Evolutionary conservation across 2,329 filamentous ascomycete genomes (phyloP), one percentile per base, ranked within the genome.

Genomic region (Juglanconis sp.): DNA sequence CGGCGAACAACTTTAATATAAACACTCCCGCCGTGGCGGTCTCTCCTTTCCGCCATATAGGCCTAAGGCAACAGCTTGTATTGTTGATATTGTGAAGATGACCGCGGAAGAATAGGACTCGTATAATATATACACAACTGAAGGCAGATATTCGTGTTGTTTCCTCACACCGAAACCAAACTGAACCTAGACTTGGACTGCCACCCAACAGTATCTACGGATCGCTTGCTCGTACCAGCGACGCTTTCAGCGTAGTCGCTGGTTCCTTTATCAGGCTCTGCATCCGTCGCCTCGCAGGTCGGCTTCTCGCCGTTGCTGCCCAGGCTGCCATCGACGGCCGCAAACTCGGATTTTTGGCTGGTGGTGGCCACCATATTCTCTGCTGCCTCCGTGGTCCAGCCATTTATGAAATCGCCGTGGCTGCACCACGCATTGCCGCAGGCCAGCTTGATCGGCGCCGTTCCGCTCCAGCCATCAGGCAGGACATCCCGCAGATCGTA

Each of bases 321-420:
- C 44, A 72, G 64, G 4, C 65, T 65, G 9, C 77, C 77, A 49
- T 73, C 64, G 2, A 78, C 72, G 31, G 66, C 60, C 40, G 66
- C 64, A 55, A 73, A 78, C 31, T 73, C 64, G 64, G 73, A 73
- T 53, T 73, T 65, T 36, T 65, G 63, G 5, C 51, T 47, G 17
- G 64, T 66, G 3, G 73, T 68, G 17, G 63, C 65, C 9, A 79
- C 56, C 76, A 79, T 77, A 59, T 74, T 76, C 62, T 66, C 48
- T 0, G 75, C 76, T 0, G 74, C 75, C 46, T 78, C 76, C 17
- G 67, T 65, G 2, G 72, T 72, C 77, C 77, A 80, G 15, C 72
- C 77, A 35, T 78, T 79, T 65, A 80, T 76, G 63, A 79, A 79
- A 64, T 80, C 77, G 36, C 77, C 77, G 60, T 80, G 77, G 40